phyloP scores from a whole-genome alignment of 148 eudicot genomes.

The Agrostemma githago region DNA sequence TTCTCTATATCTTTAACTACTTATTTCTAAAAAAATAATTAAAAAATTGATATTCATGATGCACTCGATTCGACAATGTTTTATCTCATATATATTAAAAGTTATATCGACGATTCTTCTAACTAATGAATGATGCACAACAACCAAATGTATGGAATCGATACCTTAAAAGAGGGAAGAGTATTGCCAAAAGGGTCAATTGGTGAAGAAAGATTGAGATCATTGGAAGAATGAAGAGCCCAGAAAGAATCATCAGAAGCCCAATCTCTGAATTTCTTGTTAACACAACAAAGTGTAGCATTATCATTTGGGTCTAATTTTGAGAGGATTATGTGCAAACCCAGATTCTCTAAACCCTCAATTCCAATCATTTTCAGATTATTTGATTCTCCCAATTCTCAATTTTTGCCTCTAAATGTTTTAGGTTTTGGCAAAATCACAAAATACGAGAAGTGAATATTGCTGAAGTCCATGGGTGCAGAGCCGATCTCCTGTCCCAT shows the following conservation, averaged over 20 bases:
- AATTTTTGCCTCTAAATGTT: not conserved
- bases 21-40: too few relatives aligned
- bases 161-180: constrained; percentile 58
- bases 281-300: constrained; percentile 45
- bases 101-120: too few relatives aligned
- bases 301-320: constrained; percentile 52
- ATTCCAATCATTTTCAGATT: constrained; percentile 17
- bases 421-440: too few relatives aligned
- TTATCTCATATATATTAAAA: too few relatives aligned
- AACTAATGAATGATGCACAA: not conserved
- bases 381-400: not conserved
- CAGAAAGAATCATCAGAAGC: constrained; percentile 64
- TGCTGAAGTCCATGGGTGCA: too few relatives aligned
- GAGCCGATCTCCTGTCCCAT: too few relatives aligned
- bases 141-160: not conserved
- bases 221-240: constrained; percentile 47
- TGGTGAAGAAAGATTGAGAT: constrained; percentile 56
- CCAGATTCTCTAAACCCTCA: constrained; percentile 50
- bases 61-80: too few relatives aligned
- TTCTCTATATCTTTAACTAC: too few relatives aligned
- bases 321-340: constrained; percentile 46
- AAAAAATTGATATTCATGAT: too few relatives aligned
- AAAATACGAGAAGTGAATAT: too few relatives aligned
- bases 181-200: constrained; percentile 53
- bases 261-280: constrained; percentile 38